These are phyloP conservation scores for Phytopythium kandeliae DNA, from an alignment of 352 stramenopile species.

Conservation along the genomic window DNA sequence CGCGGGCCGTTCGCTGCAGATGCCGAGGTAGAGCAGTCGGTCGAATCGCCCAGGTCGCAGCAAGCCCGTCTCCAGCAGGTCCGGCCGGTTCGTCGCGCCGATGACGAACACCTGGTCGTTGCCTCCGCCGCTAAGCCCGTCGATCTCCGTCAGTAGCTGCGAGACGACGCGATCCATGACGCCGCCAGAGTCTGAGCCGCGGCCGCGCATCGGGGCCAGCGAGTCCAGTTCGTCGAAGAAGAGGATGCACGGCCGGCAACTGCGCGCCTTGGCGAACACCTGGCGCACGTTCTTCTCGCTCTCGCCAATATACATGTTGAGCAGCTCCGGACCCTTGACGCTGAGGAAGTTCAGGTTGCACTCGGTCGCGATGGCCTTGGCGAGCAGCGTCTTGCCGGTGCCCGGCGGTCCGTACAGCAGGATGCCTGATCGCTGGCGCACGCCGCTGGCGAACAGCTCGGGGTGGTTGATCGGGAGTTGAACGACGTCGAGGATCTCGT, in stretches of 20 bases:
- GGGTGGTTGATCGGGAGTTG: constrained; percentile 82
- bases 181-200: constrained; percentile 81
- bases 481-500: constrained; percentile 91
- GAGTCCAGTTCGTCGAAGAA: constrained; percentile 95
- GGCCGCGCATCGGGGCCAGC: constrained; percentile 83
- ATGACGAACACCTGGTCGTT: constrained; percentile 93
- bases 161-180: constrained; percentile 97
- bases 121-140: constrained; percentile 70
- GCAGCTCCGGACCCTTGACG: constrained; percentile 94
- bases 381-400: constrained; percentile 94
- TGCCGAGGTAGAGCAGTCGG: constrained; percentile 75
- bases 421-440: constrained; percentile 77
- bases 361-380: constrained; percentile 94
- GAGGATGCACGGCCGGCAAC: constrained; percentile 82
- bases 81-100: constrained; percentile 95
- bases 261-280: constrained; percentile 88
- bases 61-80: constrained; percentile 94
- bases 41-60: constrained; percentile 91
- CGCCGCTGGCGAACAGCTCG: constrained; percentile 71
- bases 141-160: constrained; percentile 95
- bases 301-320: constrained; percentile 98
- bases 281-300: constrained; percentile 95
- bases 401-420: constrained; percentile 81
- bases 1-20: constrained; percentile 64
- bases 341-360: constrained; percentile 95